Base-by-base conservation (phyloP, 192 early-diverging fungal species). In the Geranomyces michiganensis region DNA sequence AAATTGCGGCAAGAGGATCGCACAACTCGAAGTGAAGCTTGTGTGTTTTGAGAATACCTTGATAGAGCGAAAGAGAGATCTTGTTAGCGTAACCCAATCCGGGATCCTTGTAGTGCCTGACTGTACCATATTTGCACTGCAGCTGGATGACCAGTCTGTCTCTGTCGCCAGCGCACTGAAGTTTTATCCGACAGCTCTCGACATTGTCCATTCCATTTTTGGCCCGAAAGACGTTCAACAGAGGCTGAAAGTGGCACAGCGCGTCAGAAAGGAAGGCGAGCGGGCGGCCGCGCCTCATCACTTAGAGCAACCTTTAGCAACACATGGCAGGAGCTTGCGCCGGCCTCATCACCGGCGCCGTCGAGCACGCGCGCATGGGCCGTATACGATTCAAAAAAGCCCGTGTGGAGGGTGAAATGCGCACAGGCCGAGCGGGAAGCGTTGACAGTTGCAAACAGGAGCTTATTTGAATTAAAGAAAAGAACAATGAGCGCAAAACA, bases 381-480 rank as follows among this genome's bases (percentile, higher is more conserved):
- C 0, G 76, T 60, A 73, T 88, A 92, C 17, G 72, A 65, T n/a
- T 90, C 88, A 76, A 92, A 92, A 74, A 91, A 92, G 31, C 69
- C 77, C 21, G 77, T 68, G 0, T 76, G 82, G 22, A 92, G 85
- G 8, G 81, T 78, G 44, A 89, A 82, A 36, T 75, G 76, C 10
- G 81, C 83, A 64, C 84, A 88, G 1, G 89, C 89, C 0, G 91
- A 88, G 27, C 89, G 85, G 17, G 91, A 82, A 9, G 88, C 78
- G 70, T 90, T 92, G 66, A 89, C 78, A 1, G 87, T 82, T n/a
- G 83, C 81, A 21, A 92, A 80, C 17, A 68, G 48, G 19, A 78
- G 60, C 74, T 79, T 41, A 41, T 41, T 41, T 41, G 3, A 7
- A 7, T 41, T 43, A 46, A 31, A 7, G 8, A 59, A 21, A 36